Percentiles rank a stretch among this genome's conserved stretches.
phyloP scores from a whole-genome alignment of 75 land plant species.

The Ceratopteris richardii region DNA sequence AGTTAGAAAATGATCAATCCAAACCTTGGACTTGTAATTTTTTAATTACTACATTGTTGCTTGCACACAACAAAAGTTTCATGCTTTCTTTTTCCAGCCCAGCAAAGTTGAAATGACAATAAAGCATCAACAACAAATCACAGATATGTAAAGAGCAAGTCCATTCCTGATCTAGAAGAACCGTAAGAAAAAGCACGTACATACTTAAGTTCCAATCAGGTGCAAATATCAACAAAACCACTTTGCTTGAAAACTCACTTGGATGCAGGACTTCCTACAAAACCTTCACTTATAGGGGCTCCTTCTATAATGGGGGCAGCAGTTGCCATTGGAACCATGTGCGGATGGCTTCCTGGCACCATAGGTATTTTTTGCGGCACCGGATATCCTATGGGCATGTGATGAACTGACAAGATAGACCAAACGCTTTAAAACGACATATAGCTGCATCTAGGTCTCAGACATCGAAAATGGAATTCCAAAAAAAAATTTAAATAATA shows the following conservation, averaged over 20 bases:
- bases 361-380: slow-evolving; percentile 55
- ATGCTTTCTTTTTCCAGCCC: no score
- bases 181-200: no score
- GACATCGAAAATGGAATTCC: no score
- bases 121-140: no score
- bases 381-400: slow-evolving; percentile 80
- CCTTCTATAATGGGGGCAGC: slow-evolving; percentile 76
- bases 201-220: no score
- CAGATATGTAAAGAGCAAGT: no score
- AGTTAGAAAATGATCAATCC: neutral
- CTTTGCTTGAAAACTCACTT: slow-evolving; percentile 35
- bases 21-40: neutral
- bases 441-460: slow-evolving; percentile 15
- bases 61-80: no score
- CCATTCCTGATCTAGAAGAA: no score
- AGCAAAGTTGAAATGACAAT: no score
- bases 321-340: slow-evolving; percentile 50
- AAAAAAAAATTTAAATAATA: no score
- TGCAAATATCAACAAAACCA: no score
- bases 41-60: no score
- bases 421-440: slow-evolving; percentile 20
- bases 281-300: slow-evolving; percentile 55
- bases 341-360: slow-evolving; percentile 61
- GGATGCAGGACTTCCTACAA: slow-evolving; percentile 54
- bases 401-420: slow-evolving; percentile 58